These are phyloP conservation scores for Globisporangium cederbergense DNA, from an alignment of 352 stramenopile genomes.

Conservation along the genomic window DNA sequence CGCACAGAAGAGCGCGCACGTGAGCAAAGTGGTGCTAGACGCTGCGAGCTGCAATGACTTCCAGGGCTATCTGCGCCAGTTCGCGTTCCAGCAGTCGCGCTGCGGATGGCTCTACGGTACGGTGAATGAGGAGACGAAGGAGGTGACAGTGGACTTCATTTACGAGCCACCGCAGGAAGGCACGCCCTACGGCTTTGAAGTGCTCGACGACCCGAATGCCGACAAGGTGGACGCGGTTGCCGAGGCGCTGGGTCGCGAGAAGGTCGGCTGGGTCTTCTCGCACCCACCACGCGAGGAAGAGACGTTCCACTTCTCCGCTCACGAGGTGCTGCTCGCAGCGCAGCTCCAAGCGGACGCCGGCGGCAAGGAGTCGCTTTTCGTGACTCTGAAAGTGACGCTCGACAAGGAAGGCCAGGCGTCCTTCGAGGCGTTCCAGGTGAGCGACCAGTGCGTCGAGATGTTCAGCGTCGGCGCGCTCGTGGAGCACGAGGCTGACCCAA, in stretches of 20 bases:
- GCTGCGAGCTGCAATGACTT: slow-evolving; percentile 87
- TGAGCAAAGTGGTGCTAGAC: slow-evolving; percentile 86
- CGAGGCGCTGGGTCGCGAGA: slow-evolving; percentile 83
- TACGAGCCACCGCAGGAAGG: slow-evolving; percentile 95
- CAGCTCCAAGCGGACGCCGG: slow-evolving; percentile 95
- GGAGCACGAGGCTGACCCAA: slow-evolving; percentile 87
- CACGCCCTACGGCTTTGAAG: slow-evolving; percentile 86
- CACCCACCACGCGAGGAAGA: slow-evolving; percentile 94
- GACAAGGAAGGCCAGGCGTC: slow-evolving; percentile 92
- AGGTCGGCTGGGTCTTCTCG: slow-evolving; percentile 97
- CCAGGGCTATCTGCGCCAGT: slow-evolving; percentile 87
- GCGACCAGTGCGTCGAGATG: slow-evolving; percentile 98
- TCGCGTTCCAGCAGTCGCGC: slow-evolving; percentile 92
- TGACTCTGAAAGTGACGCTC: slow-evolving; percentile 95
- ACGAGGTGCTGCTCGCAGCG: slow-evolving; percentile 91
- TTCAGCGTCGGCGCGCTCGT: slow-evolving; percentile 92
- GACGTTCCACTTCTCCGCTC: slow-evolving; percentile 92
- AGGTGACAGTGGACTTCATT: slow-evolving; percentile 93
- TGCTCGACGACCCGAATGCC: slow-evolving; percentile 89
- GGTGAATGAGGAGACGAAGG: slow-evolving; percentile 80
- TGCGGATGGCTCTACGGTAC: slow-evolving; percentile 95
- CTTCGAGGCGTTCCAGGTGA: slow-evolving; percentile 97
- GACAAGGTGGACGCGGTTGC: slow-evolving; percentile 86
- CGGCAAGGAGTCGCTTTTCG: slow-evolving; percentile 93
- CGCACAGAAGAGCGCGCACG: slow-evolving; percentile 87